Evolutionary conservation across 768 basidiomycete genomes (phyloP).

Genomic region (Pulveroboletus sp.): DNA sequence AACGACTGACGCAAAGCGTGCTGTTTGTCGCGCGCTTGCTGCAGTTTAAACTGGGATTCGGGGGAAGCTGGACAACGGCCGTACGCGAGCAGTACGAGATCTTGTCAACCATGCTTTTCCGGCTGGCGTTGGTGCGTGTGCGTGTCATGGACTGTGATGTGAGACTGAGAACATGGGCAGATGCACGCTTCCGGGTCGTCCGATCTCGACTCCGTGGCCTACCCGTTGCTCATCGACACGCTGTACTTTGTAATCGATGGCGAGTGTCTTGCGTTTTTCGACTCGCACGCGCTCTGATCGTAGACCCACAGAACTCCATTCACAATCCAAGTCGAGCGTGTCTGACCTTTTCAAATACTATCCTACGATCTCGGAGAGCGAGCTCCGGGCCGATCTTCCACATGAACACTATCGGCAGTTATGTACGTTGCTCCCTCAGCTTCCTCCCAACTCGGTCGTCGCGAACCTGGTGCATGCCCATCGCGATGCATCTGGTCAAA

Average conservation of each 20-base stretch:
- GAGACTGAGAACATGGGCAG: slow-evolving; percentile 33
- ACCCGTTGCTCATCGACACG: slow-evolving; percentile 69
- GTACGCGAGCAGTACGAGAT: slow-evolving; percentile 44
- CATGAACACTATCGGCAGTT: slow-evolving; percentile 55
- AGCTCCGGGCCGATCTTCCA: slow-evolving; percentile 54
- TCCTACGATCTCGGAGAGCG: slow-evolving; percentile 46
- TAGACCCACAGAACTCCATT: slow-evolving; percentile 50
- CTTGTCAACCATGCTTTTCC: slow-evolving; percentile 43
- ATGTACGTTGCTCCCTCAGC: slow-evolving; percentile 52
- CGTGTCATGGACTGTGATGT: background rate
- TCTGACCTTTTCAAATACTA: slow-evolving; percentile 63
- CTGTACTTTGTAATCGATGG: slow-evolving; percentile 72
- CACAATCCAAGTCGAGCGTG: slow-evolving; percentile 48
- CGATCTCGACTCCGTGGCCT: slow-evolving; percentile 51
- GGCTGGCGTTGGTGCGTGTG: slow-evolving; percentile 48
- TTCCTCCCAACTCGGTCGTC: slow-evolving; percentile 48
- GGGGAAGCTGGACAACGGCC: slow-evolving; percentile 50
- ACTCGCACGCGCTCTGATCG: background rate
- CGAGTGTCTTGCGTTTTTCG: slow-evolving; percentile 26
- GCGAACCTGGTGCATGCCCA: slow-evolving; percentile 56
- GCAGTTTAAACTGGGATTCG: slow-evolving; percentile 71
- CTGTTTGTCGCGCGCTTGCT: slow-evolving; percentile 62
- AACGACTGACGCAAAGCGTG: slow-evolving; percentile 38
- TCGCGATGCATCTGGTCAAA: slow-evolving; percentile 49
- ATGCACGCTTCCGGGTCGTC: slow-evolving; percentile 48